Evolutionary conservation across 2,329 filamentous ascomycete species (phyloP), one percentile per base, ranked within the genome.

Genomic region (Graphiopsis chlorocephala): DNA sequence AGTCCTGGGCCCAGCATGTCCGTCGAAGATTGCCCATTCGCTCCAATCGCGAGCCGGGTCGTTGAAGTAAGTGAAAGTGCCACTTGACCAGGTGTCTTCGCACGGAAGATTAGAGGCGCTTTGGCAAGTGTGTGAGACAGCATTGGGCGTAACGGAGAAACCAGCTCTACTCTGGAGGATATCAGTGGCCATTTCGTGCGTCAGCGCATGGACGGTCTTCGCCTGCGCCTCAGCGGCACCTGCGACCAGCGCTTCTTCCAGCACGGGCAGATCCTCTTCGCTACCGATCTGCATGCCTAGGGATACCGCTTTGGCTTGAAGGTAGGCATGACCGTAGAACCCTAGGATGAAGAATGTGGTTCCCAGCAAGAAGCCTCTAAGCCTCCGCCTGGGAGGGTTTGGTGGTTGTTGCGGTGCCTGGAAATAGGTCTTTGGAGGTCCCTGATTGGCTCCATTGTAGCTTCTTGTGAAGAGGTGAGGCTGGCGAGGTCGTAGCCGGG

Each of bases 21-120:
- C 79, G 61, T 81, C 79, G 45, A 79, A 80, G 29, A 80, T 73
- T 10, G 68, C 76, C 77, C 77, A 80, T 29, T 75, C 66, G 26
- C 59, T 65, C 73, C 73, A 75, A 42, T 72, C 68, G 33, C 67
- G 68, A 14, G 47, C 57, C 1, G 64, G 65, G 29, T 74, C 70
- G 29, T 69, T 63, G 52, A 68, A 68, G 47, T 69, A 65, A 7
- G 42, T 65, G 61, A 62, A 74, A 15, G 67, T 63, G 25, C 69
- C 70, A 42, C 63, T 66, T 5, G 64, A 66, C 66, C 63, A 69
- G 0, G 68, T 69, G 59, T 74, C 73, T 60, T 75, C 73, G 62
- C 72, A 74, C 15, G 73, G 73, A 55, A 73, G 42, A 42, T 75
- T 75, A 1, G 72, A 71, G 2, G 69, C 65, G 42, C 69, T 63